Evolutionary conservation across 176 grass and related monocot species (phyloP).

Genomic region (barley (Hordeum vulgare)): MorexV3_pseudomolecules_assembly NC_058518.1:287758053-287758552

Average conservation of each 20-base stretch:
- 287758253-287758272: too few species aligned
- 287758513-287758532: background rate
- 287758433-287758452: background rate
- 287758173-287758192: too few species aligned
- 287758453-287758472: background rate
- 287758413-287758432: background rate
- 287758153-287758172: too few species aligned
- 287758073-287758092: too few species aligned
- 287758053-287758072: too few species aligned
- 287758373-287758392: background rate
- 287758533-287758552: conserved; percentile 2
- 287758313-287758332: background rate
- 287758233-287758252: too few species aligned
- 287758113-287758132: too few species aligned
- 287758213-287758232: too few species aligned
- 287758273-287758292: too few species aligned
- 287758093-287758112: too few species aligned
- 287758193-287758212: too few species aligned
- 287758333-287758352: background rate
- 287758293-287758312: background rate
- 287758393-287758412: background rate
- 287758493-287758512: background rate
- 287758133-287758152: too few species aligned
- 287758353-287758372: background rate
- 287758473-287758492: background rate